Evolutionary conservation across 306 rosid species (phyloP).

Genomic region (Gynostemma pentaphyllum): DNA sequence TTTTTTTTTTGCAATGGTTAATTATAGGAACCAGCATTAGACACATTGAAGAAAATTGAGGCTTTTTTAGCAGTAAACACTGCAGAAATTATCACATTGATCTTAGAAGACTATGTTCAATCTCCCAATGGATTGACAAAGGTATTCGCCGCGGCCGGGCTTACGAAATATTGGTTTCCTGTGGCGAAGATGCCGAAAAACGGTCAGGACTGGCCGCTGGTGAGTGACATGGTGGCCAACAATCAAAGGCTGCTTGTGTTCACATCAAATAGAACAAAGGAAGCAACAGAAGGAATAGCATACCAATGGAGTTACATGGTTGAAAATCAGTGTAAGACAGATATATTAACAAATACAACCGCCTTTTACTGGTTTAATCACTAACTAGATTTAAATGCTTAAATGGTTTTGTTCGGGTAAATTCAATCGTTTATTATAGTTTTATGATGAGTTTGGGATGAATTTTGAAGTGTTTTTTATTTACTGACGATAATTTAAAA

Average conservation of each 20-base stretch:
- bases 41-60: slow-evolving; percentile 59
- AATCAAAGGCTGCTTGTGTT: slow-evolving; percentile 70
- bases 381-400: no score
- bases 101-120: slow-evolving; percentile 82
- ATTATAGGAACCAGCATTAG: slow-evolving; percentile 63
- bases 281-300: slow-evolving; percentile 69
- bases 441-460: no score
- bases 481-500: no score
- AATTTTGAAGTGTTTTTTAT: no score
- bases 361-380: no score
- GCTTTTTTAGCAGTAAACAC: slow-evolving; percentile 62
- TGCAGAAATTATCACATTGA: slow-evolving; percentile 65
- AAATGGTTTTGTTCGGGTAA: no score
- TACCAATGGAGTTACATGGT: slow-evolving; percentile 90
- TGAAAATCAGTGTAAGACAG: slow-evolving; percentile 70
- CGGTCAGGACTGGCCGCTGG: slow-evolving; percentile 76
- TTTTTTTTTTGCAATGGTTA: no score
- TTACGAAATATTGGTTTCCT: slow-evolving; percentile 84
- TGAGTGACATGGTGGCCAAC: slow-evolving; percentile 64
- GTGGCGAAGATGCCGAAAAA: slow-evolving; percentile 55
- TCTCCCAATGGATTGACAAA: slow-evolving; percentile 68
- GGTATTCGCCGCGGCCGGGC: slow-evolving; percentile 47
- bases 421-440: no score
- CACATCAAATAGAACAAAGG: slow-evolving; percentile 48
- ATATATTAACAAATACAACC: no score